Evolutionary conservation across 2,329 filamentous ascomycete species (phyloP).

Genomic region (Curvularia hawaiiensis): DNA sequence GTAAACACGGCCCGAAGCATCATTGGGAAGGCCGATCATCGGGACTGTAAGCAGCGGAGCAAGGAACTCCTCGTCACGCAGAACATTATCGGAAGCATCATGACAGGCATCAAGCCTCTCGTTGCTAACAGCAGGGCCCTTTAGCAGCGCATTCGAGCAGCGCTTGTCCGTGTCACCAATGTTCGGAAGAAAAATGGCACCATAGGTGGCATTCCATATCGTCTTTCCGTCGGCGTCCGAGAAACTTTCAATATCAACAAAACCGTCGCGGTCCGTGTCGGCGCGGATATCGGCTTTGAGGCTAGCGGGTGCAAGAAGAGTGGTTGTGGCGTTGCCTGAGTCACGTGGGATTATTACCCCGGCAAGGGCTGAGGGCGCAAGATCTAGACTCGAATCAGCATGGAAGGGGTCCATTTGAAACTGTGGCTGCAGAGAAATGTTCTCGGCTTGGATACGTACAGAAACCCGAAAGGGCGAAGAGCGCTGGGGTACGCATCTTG

Average conservation of each 20-base stretch:
- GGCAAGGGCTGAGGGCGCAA: neutral
- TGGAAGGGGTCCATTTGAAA: neutral
- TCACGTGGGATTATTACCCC: neutral
- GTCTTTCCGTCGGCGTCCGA: slow-evolving; percentile 31
- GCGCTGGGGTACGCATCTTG: neutral
- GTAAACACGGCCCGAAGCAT: slow-evolving; percentile 2
- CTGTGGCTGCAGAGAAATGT: too few relatives aligned
- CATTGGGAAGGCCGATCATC: slow-evolving; percentile 3
- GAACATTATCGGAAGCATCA: slow-evolving; percentile 46
- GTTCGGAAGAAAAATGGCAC: slow-evolving; percentile 48
- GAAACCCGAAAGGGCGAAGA: neutral
- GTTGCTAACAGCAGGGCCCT: slow-evolving; percentile 16
- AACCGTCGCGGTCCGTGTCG: slow-evolving; percentile 49
- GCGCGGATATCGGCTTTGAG: slow-evolving; percentile 34
- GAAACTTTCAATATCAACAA: slow-evolving; percentile 29
- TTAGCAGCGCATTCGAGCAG: slow-evolving; percentile 27
- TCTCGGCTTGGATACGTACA: neutral
- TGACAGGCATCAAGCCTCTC: slow-evolving; percentile 42
- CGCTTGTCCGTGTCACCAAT: slow-evolving; percentile 43
- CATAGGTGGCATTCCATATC: slow-evolving; percentile 26
- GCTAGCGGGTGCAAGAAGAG: neutral
- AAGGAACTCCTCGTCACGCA: slow-evolving; percentile 37
- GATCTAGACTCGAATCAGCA: neutral
- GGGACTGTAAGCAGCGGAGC: slow-evolving; percentile 46
- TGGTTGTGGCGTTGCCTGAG: neutral